Evolutionary conservation across 2,329 filamentous ascomycete species (phyloP), one percentile per base, ranked within the genome.

Genomic region (Colletotrichum tofieldiae): DNA sequence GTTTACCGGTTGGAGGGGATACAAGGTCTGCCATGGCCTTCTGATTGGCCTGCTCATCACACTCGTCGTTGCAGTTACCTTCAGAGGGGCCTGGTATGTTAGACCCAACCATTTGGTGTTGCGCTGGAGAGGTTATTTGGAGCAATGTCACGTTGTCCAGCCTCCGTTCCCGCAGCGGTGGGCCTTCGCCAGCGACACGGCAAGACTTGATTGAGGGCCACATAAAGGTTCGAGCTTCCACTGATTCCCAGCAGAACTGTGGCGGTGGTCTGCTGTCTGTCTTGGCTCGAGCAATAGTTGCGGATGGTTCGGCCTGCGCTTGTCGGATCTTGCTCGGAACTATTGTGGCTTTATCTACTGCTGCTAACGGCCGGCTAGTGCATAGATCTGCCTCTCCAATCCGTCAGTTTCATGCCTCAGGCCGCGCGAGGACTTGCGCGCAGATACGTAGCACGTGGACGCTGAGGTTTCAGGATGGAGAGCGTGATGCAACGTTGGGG

Each of bases 401-500:
- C 41, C 65, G 51, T 41, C 43, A 59, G 49, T 37, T 37, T 14
- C 20, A 54, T 23, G 51, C 51, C 32, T 45, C 35, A 16, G 61
- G 35, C 51, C 39, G 43, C 26, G 18, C 37, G 23, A 51, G 43
- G 35, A 37, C 41, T 49, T 59, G 32, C 9, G 32, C 20, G 18
- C 5, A 55, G 16, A 37, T 55, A 23, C 54, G 11, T 12, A 39
- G 20, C 54, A 49, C 65, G 58, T 54, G 45, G 45, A 60, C 64
- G 41, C 45, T 64, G 43, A 64, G 12, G 69, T 69, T 72, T 65
- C 65, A 72, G 69, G 39, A 69, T 35, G 20, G 29, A 59, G 51
- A 68, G 45, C 23, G 37, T 49, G 26, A 60, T 72, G 51, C 58
- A 63, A 63, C 65, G 52, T 59, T 43, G 45, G 37, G 32, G 52